Percentiles rank a stretch among this genome's conserved stretches.
Conservation (phyloP, 164 flowering plant species). For the Macadamia integrifolia region DNA sequence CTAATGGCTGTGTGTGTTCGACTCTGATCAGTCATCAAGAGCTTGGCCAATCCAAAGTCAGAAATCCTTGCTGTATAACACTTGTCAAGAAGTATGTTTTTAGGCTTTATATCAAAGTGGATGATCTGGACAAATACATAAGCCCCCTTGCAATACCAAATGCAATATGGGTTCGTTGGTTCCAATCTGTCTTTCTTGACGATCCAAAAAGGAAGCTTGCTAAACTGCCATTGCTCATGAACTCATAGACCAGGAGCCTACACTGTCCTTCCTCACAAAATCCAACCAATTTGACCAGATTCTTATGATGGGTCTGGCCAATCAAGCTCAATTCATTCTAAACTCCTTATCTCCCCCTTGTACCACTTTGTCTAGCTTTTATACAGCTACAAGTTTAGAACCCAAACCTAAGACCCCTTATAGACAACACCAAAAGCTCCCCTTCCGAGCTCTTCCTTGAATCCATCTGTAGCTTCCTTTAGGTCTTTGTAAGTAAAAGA, state of each 20-base stretch:
- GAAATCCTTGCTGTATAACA: background rate
- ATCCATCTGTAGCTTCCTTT: background rate
- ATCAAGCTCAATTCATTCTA: background rate
- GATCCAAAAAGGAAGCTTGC: too few species aligned
- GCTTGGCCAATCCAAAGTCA: background rate
- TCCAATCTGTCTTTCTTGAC: too few species aligned
- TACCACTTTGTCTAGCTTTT: too few species aligned
- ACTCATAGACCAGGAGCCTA: too few species aligned
- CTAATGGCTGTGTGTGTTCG: background rate
- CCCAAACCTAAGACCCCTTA: background rate
- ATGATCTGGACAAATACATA: background rate
- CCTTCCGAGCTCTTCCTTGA: background rate
- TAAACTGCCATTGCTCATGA: too few species aligned
- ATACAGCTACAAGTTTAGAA: background rate
- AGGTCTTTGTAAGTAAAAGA: background rate
- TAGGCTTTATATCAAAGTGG: background rate
- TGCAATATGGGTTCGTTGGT: too few species aligned
- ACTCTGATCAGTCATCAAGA: background rate
- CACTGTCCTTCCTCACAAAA: too few species aligned
- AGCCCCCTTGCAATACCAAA: too few species aligned
- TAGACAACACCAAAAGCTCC: background rate
- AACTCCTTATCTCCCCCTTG: background rate
- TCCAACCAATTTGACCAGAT: too few species aligned
- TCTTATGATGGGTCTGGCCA: background rate
- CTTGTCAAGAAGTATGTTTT: background rate